Evolutionary conservation across 2,329 filamentous ascomycete genomes (phyloP).

Genomic region (Claviceps digitariae): DNA sequence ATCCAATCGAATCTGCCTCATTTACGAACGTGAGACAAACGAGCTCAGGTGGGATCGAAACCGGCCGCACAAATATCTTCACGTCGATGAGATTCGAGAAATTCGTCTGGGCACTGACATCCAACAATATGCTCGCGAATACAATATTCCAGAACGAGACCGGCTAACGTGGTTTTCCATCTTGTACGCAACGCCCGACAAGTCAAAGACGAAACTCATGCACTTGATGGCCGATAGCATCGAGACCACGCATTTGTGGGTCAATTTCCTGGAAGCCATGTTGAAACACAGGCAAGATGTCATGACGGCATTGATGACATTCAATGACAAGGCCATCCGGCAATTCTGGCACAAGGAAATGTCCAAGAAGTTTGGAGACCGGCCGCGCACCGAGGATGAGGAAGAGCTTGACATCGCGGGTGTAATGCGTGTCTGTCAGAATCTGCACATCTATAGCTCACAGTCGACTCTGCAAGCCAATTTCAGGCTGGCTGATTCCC

Average conservation of each 20-base stretch:
- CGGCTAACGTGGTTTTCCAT: constrained; percentile 79
- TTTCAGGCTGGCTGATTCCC: constrained; percentile 60
- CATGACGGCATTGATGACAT: constrained; percentile 80
- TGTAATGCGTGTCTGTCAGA: constrained; percentile 74
- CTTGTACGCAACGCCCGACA: constrained; percentile 67
- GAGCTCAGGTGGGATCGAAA: constrained; percentile 80
- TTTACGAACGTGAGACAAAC: constrained; percentile 69
- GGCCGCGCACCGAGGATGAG: constrained; percentile 37
- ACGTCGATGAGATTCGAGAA: constrained; percentile 90
- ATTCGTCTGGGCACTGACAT: constrained; percentile 75
- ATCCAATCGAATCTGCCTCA: constrained; percentile 53
- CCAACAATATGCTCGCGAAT: constrained; percentile 78
- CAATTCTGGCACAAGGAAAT: constrained; percentile 82
- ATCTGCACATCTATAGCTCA: constrained; percentile 82
- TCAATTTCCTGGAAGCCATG: constrained; percentile 68
- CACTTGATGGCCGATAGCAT: constrained; percentile 72
- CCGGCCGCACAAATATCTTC: constrained; percentile 70
- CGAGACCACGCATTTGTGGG: constrained; percentile 66
- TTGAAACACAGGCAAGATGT: constrained; percentile 76
- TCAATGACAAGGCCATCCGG: constrained; percentile 67
- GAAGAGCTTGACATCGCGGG: constrained; percentile 65
- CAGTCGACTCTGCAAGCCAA: constrained; percentile 57
- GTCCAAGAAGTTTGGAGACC: constrained; percentile 48
- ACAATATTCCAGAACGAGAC: constrained; percentile 51
- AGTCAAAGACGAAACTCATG: constrained; percentile 72